Conservation (phyloP, 1,284 basidiomycete genomes). For the Cystobasidium sp. region DNA sequence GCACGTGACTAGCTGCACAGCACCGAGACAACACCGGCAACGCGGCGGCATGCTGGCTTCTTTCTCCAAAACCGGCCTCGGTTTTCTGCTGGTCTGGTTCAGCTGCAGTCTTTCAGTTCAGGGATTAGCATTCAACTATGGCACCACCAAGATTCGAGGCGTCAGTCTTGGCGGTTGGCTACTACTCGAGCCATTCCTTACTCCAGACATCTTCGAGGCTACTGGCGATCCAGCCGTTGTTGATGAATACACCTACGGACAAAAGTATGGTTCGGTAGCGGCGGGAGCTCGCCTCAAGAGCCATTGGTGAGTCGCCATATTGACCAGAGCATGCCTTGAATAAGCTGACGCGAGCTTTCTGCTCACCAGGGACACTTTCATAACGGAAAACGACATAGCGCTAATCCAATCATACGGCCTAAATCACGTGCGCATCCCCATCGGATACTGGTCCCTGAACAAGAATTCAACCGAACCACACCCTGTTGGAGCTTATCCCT, state of each 20-base stretch:
- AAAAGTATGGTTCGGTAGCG: slow-evolving; percentile 20
- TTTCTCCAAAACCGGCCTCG: background rate
- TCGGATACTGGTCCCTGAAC: slow-evolving; percentile 91
- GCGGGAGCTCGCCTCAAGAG: slow-evolving; percentile 59
- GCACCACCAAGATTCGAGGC: slow-evolving; percentile 15
- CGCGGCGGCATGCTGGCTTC: background rate
- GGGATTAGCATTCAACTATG: slow-evolving; percentile 24
- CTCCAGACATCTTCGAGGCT: slow-evolving; percentile 33
- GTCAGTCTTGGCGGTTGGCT: slow-evolving; percentile 19
- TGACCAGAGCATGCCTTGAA: background rate
- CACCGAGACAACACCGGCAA: too few relatives aligned
- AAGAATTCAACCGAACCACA: slow-evolving; percentile 49
- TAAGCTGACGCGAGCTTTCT: background rate
- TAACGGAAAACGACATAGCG: slow-evolving; percentile 74
- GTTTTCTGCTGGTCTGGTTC: background rate
- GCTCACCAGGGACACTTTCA: slow-evolving; percentile 65
- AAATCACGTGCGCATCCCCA: slow-evolving; percentile 84
- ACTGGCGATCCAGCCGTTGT: slow-evolving; percentile 20
- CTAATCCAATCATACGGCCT: slow-evolving; percentile 74
- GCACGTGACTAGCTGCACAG: too few relatives aligned
- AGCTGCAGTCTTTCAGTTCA: background rate
- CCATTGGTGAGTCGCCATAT: slow-evolving; percentile 64
- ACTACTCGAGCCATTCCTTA: slow-evolving; percentile 33
- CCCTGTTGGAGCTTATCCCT: slow-evolving; percentile 18
- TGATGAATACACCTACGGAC: slow-evolving; percentile 36